A percentile compares a stretch with the other conserved stretches of the same genome.
Evolutionary conservation across 2,329 filamentous ascomycete genomes (phyloP).

Genomic region (Colletotrichum acutatum): DNA sequence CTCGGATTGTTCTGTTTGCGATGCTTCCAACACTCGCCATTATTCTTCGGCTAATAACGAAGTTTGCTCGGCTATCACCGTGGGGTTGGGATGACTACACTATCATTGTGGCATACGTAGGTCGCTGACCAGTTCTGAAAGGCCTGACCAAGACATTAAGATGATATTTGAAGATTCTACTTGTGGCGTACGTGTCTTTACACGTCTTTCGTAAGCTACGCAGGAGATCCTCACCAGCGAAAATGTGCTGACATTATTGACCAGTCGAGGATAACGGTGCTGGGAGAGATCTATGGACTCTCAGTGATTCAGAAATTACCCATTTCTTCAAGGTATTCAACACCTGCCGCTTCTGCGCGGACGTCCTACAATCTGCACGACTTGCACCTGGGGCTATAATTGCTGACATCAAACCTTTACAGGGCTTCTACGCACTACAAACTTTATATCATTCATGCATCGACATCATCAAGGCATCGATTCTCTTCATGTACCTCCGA

Average conservation of each 20-base stretch:
- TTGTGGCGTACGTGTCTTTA: neutral
- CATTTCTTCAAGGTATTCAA: constrained; percentile 11
- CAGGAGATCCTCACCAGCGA: neutral
- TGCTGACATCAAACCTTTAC: neutral
- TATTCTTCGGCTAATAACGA: constrained; percentile 2
- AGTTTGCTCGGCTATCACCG: neutral
- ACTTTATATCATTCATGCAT: constrained; percentile 18
- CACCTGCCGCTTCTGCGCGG: too few species aligned
- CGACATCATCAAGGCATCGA: constrained; percentile 27
- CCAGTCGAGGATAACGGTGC: constrained; percentile 21
- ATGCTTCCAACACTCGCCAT: constrained; percentile 8
- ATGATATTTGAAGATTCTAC: neutral
- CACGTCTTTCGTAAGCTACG: constrained; percentile 1
- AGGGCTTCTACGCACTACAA: constrained; percentile 21
- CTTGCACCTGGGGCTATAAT: too few species aligned
- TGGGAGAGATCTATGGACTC: constrained; percentile 27
- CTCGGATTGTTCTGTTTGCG: neutral
- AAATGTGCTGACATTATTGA: neutral
- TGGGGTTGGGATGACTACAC: constrained; percentile 25
- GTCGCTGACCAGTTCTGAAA: neutral
- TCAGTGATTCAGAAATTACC: neutral
- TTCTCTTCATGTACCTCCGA: constrained; percentile 31
- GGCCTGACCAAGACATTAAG: neutral
- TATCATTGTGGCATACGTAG: constrained; percentile 17
- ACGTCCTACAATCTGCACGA: neutral